These are phyloP conservation scores for Saccharum spontaneum DNA, from an alignment of 176 grass and related monocot genomes.

Conservation along the genomic window DNA sequence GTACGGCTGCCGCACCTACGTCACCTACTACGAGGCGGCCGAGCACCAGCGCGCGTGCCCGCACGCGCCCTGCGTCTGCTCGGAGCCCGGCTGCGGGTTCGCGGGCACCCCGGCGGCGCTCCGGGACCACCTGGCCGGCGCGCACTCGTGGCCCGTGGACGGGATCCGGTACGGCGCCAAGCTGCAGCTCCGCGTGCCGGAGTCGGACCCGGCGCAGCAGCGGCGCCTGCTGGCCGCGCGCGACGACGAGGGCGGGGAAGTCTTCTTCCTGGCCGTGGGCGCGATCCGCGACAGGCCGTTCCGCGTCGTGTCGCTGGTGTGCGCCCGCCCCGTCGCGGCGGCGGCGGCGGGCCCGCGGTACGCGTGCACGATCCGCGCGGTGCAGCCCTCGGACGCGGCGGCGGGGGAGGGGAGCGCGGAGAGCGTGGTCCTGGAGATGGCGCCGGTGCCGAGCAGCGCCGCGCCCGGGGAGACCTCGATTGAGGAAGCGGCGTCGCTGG, in stretches of 20 bases:
- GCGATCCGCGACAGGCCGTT: not conserved
- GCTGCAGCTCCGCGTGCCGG: not conserved
- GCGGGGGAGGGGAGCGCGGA: not conserved
- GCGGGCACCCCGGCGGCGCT: not conserved
- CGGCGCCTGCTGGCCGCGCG: not conserved
- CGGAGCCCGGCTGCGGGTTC: conserved; percentile 15
- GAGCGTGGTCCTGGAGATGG: not conserved
- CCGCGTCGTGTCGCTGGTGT: not conserved
- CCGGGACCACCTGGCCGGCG: not conserved
- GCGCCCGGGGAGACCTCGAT: not conserved
- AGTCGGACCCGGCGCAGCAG: not conserved
- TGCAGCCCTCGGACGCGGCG: too few relatives aligned
- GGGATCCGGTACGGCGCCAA: not conserved
- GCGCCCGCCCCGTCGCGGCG: not conserved
- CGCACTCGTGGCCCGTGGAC: not conserved
- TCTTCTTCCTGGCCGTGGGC: not conserved
- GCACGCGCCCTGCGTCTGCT: conserved; percentile 1
- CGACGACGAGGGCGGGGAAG: not conserved
- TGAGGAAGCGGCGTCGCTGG: not conserved
- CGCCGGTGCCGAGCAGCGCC: not conserved
- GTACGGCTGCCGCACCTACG: conserved; percentile 4
- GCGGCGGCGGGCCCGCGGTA: not conserved
- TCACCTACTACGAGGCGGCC: not conserved
- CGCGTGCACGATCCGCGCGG: conserved; percentile 1
- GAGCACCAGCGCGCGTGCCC: not conserved